These are phyloP conservation scores for Lactifluus piperatus DNA, from an alignment of 768 basidiomycete species.

Conservation along the genomic window DNA sequence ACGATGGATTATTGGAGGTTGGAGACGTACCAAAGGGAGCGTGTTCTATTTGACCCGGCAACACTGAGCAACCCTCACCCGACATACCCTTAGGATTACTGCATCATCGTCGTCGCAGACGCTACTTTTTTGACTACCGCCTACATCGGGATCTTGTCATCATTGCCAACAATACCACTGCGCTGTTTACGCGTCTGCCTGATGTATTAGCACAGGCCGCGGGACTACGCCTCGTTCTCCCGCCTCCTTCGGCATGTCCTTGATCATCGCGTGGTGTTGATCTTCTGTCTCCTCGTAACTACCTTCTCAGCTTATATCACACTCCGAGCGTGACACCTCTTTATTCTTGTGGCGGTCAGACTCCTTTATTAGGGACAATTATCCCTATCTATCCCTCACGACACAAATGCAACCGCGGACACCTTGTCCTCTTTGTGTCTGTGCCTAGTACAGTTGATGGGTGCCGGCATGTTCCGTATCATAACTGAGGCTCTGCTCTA, in stretches of 20 bases:
- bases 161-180: not conserved
- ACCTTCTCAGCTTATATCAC: slow-evolving; percentile 14
- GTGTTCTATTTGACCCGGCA: slow-evolving; percentile 2
- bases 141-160: not conserved
- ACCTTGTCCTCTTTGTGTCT: not conserved
- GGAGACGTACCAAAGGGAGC: not conserved
- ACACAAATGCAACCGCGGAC: not conserved
- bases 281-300: slow-evolving; percentile 5
- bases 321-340: not conserved
- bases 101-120: slow-evolving; percentile 4
- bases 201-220: not conserved
- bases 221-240: not conserved
- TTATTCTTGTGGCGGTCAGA: slow-evolving; percentile 1
- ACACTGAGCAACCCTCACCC: slow-evolving; percentile 1
- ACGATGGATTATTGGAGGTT: not conserved
- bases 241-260: slow-evolving; percentile 7
- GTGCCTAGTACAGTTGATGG: slow-evolving; percentile 5
- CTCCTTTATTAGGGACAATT: not conserved
- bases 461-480: not conserved
- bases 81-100: slow-evolving; percentile 1
- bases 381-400: not conserved
- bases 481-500: not conserved
- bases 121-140: not conserved
- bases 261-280: slow-evolving; percentile 15
- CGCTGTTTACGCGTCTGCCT: not conserved